phyloP scores from a whole-genome alignment of 2,329 filamentous ascomycete genomes.

The Sclerotinia nivalis region DNA sequence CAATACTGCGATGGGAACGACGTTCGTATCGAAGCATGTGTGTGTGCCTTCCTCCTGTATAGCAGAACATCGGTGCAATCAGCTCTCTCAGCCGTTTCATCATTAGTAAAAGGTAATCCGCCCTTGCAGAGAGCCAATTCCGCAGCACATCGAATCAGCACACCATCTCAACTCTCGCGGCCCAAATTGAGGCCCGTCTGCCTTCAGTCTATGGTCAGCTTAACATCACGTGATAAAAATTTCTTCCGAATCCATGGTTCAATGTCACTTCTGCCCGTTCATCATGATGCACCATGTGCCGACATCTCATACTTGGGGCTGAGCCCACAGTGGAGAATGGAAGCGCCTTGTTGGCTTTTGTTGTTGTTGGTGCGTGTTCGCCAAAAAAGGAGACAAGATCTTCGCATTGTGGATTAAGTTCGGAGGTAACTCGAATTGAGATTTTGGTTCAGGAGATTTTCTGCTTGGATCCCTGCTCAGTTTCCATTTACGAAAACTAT shows the following conservation, averaged over 20 bases:
- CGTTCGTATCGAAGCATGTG: background rate
- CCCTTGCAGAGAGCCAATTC: background rate
- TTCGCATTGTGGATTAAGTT: background rate
- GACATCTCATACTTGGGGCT: background rate
- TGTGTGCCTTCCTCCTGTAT: conserved; percentile 6
- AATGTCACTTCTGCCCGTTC: background rate
- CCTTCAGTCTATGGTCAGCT: conserved; percentile 15
- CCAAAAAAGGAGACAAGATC: conserved; percentile 8
- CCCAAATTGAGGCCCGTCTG: conserved; percentile 24
- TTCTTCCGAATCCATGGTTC: conserved; percentile 11
- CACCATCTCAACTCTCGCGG: conserved; percentile 10
- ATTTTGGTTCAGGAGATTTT: background rate
- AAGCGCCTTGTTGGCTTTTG: conserved; percentile 6
- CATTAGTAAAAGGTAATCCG: conserved; percentile 3
- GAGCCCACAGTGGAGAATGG: background rate
- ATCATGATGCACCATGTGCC: background rate
- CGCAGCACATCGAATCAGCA: conserved; percentile 16
- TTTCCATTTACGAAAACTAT: background rate
- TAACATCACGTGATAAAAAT: conserved; percentile 11
- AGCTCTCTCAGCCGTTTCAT: conserved; percentile 7
- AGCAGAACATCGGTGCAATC: background rate
- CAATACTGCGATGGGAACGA: background rate
- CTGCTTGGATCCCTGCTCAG: background rate
- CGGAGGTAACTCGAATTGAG: background rate
- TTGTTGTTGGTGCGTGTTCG: background rate